These are phyloP conservation scores for Athelia sp. DNA, from an alignment of 1,284 basidiomycete species.

Conservation along the genomic window DNA sequence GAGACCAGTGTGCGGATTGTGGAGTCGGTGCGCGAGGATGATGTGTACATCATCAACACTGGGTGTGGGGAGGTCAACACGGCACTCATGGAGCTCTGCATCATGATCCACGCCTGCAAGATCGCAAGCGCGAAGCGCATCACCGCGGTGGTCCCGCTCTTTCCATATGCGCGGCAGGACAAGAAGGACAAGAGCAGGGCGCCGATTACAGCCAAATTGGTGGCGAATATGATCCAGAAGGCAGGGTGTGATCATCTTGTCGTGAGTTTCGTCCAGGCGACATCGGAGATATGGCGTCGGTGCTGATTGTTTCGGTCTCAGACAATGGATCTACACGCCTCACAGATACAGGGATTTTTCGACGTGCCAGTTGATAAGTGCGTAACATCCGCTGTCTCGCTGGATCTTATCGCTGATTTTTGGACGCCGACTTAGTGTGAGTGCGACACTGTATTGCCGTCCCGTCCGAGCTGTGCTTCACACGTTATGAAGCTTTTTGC, in stretches of 20 bases:
- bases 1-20: constrained; percentile 90
- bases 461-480: constrained; percentile 19
- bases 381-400: constrained; percentile 32
- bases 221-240: constrained; percentile 98
- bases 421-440: constrained; percentile 35
- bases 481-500: constrained; percentile 78
- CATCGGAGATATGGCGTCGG: not conserved
- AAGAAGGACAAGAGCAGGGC: constrained; percentile 99
- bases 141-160: constrained; percentile 93
- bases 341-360: constrained; percentile 99
- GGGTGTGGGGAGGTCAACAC: constrained; percentile 86
- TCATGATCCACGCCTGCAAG: constrained; percentile 99
- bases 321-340: constrained; percentile 98
- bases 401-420: constrained; percentile 16
- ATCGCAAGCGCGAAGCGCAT: constrained; percentile 94
- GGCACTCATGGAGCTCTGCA: constrained; percentile 93
- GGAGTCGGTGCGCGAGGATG: constrained; percentile 96
- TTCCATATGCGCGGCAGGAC: constrained; percentile 95
- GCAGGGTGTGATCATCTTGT: constrained; percentile 99
- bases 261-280: constrained; percentile 48
- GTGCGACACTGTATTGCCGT: constrained; percentile 21
- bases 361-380: constrained; percentile 99
- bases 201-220: constrained; percentile 97
- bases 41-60: constrained; percentile 99
- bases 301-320: constrained; percentile 26